Evolutionary conservation across 2,329 filamentous ascomycete species (phyloP), one percentile per base, ranked within the genome.

Genomic region (Alternaria conjuncta): DNA sequence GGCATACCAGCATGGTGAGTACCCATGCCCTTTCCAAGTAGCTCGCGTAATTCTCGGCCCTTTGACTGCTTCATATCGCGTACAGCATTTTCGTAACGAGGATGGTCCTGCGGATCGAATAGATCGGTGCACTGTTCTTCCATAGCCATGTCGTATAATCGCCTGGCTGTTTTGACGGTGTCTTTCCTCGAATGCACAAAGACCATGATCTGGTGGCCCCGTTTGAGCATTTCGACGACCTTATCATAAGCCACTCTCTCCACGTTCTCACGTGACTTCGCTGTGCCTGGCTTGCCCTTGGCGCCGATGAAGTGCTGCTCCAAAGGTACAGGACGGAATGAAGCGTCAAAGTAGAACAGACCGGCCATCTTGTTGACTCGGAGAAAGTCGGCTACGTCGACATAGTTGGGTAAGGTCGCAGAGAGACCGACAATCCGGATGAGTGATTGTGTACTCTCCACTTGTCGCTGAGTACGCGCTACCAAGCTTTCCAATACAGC

Each of bases 231-330:
- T 56, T 96, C 92, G 70, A 90, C 91, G 50, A 97, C 94, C 78
- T 99, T 99, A 70, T 98, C 94, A 76, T 96, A 99, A 0, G 93
- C 89, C 3, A 93, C 90, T 23, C 86, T 86, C 71, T 99, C 96
- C 26, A 99, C 84, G 69, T 98, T 98, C 41, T 97, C 95, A 61
- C 92, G 90, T 9, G 92, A 94, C 63, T 90, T 88, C 76, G 91
- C 96, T 23, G 88, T 89, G 5, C 92, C 92, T 0, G 93, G 82
- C 77, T 97, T 98, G 55, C 96, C 94, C 79, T 95, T 97, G 55
- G 97, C 94, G 30, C 96, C 96, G 53, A 99, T 90, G 76, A 99
- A 99, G 80, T 98, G 96, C 77, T 99, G 96, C 79, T 99, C 94
- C 3, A 99, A 85, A 7, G 96, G 96, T 2, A 99, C 96, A 1